These are phyloP conservation scores for Aspergillus pseudoglaucus DNA, from an alignment of 2,329 filamentous ascomycete species.

Conservation along the genomic window DNA sequence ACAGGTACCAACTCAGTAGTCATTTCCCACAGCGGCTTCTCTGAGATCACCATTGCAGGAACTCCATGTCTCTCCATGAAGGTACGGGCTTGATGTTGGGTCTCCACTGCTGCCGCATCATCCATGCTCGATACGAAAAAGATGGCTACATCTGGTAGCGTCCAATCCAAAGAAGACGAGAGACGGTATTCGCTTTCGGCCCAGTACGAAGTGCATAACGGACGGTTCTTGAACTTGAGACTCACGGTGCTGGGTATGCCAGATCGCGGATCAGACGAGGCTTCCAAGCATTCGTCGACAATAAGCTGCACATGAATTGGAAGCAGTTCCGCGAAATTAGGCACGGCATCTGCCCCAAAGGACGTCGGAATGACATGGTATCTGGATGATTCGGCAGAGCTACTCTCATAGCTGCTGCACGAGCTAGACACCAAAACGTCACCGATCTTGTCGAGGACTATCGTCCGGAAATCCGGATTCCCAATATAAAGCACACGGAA, in stretches of 20 bases:
- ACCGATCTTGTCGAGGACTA: constrained; percentile 42
- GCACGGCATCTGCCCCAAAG: constrained; percentile 38
- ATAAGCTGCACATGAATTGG: constrained; percentile 42
- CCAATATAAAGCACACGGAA: constrained; percentile 42
- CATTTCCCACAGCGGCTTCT: constrained; percentile 37
- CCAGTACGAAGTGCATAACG: constrained; percentile 32
- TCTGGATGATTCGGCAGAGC: constrained; percentile 36
- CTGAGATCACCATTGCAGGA: constrained; percentile 40
- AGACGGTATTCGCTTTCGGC: constrained; percentile 32
- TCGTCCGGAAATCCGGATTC: constrained; percentile 31
- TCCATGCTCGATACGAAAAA: constrained; percentile 37
- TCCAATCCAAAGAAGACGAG: constrained; percentile 36
- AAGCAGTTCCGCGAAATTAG: constrained; percentile 44
- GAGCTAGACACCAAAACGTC: constrained; percentile 41
- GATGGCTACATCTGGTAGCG: constrained; percentile 41
- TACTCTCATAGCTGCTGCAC: constrained; percentile 23
- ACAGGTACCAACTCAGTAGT: constrained; percentile 28
- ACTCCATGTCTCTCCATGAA: constrained; percentile 40
- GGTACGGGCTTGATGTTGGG: constrained; percentile 27
- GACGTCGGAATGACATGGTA: constrained; percentile 45
- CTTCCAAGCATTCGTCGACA: constrained; percentile 41
- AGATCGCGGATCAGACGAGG: constrained; percentile 19
- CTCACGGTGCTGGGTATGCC: constrained; percentile 26
- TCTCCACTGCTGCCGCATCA: constrained; percentile 18
- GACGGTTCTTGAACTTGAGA: constrained; percentile 34